Percentiles rank a stretch among this genome's conserved stretches.
Conservation (phyloP, 2,329 filamentous ascomycete genomes). For the Pseudogymnoascus sp. region DNA sequence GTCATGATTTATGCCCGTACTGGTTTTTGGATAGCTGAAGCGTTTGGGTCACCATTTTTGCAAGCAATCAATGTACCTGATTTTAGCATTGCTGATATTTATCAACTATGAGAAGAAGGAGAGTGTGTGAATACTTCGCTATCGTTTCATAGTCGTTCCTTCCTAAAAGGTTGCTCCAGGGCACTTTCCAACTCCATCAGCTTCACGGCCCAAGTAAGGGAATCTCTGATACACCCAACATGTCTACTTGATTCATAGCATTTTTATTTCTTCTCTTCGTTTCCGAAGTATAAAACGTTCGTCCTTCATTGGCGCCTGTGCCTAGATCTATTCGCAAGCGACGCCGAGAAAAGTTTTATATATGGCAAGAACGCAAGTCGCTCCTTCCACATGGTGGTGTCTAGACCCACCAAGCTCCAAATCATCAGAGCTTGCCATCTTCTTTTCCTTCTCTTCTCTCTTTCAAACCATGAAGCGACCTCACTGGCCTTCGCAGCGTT, state of each 20-base stretch:
- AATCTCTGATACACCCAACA: background rate
- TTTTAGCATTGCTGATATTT: background rate
- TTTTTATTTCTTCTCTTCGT: background rate
- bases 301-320: background rate
- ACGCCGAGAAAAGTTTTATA: background rate
- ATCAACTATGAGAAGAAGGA: background rate
- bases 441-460: background rate
- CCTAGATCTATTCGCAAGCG: background rate
- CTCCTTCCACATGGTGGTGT: background rate
- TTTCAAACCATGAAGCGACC: background rate
- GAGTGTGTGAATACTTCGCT: background rate
- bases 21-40: background rate
- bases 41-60: background rate
- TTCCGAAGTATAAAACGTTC: background rate
- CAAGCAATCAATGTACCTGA: slow-evolving; percentile 7
- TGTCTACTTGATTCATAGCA: background rate
- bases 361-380: background rate
- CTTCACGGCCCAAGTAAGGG: background rate
- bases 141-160: background rate
- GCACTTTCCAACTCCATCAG: background rate
- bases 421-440: background rate
- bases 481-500: slow-evolving; percentile 1
- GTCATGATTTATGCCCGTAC: background rate
- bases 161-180: background rate
- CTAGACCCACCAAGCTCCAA: background rate